phyloP scores from a whole-genome alignment of 2,329 filamentous ascomycete species.

The Juglanconis oblonga region DNA sequence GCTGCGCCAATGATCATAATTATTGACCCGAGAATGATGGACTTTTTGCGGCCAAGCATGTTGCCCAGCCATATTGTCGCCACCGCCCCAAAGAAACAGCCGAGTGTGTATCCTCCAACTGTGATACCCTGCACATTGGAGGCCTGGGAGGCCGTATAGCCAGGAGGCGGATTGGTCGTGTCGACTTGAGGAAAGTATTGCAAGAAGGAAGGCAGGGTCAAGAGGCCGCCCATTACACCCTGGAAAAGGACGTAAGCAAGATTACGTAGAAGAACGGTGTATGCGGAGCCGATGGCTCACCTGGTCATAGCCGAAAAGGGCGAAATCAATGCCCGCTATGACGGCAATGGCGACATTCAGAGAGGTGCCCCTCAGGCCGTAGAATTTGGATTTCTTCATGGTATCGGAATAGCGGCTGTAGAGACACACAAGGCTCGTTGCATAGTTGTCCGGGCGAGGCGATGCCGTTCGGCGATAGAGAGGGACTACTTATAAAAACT shows the following conservation, averaged over 20 bases:
- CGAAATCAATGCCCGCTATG: constrained; percentile 19
- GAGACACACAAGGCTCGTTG: neutral
- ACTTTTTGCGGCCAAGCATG: constrained; percentile 14
- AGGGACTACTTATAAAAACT: no score
- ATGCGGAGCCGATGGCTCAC: neutral
- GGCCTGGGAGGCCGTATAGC: constrained; percentile 11
- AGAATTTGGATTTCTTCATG: constrained; percentile 16
- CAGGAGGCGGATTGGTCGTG: constrained; percentile 12
- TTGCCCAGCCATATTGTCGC: constrained; percentile 19
- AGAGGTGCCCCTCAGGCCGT: constrained; percentile 14
- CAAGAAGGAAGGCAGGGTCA: constrained; percentile 14
- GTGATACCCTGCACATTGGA: constrained; percentile 19
- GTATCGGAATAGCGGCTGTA: neutral
- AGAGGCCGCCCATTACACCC: constrained; percentile 10
- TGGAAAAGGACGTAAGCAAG: neutral
- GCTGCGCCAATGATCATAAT: constrained; percentile 19
- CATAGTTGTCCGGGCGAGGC: no score
- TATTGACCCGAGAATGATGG: constrained; percentile 13
- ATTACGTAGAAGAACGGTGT: neutral
- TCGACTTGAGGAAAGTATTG: constrained; percentile 16
- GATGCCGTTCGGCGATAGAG: no score
- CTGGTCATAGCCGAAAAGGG: constrained; percentile 19
- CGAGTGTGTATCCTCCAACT: constrained; percentile 18
- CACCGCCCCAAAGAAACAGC: constrained; percentile 20
- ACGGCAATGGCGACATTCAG: constrained; percentile 18